Evolutionary conservation across 352 stramenopile species (phyloP), one percentile per base, ranked within the genome.

Genomic region (Thalassiosira mediterranea): DNA sequence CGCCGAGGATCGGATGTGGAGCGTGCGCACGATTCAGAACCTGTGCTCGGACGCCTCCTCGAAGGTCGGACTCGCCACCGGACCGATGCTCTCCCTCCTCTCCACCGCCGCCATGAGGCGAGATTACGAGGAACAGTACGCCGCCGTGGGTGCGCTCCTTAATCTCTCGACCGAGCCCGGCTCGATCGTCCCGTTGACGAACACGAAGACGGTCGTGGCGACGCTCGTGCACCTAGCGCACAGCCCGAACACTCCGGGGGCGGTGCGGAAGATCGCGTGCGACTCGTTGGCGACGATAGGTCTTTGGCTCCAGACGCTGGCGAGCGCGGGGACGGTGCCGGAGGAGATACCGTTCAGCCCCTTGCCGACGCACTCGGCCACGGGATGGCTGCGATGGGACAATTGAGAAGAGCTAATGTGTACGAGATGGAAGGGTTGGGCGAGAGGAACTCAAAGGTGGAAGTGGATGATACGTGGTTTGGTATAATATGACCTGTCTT

Each of bases 161-260:
- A 92, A 92, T 54, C 53, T 92, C 2, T 85, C 79, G 3, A 91
- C 84, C n/a, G 87, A 92, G 63, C 83, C 87, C 19, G 78, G 82
- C 38, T 78, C 79, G 0, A 83, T 91, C 19, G 83, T 90, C 19
- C 69, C 79, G 0, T 59, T 92, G 17, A 91, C 81, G n/a, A 92
- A 88, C 69, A 90, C 87, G 0, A 86, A 84, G 42, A 90, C 87
- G 49, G 80, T 90, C 1, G 73, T 92, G 8, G 79, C 82, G 19
- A 88, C 84, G 2, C 67, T 92, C 37, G 79, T 92, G 4, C 74
- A 86, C 53, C 48, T 91, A 10, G 87, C 87, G 19, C 81, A 92
- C 40, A 85, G 83, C 71, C 61, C 72, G 1, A 66, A 84, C 8
- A 84, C 79, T 17, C 10, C 56, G 21, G 64, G 60, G 3, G 65